Conservation (phyloP, 2,329 filamentous ascomycete species). For the Ophiostoma sp. region DNA sequence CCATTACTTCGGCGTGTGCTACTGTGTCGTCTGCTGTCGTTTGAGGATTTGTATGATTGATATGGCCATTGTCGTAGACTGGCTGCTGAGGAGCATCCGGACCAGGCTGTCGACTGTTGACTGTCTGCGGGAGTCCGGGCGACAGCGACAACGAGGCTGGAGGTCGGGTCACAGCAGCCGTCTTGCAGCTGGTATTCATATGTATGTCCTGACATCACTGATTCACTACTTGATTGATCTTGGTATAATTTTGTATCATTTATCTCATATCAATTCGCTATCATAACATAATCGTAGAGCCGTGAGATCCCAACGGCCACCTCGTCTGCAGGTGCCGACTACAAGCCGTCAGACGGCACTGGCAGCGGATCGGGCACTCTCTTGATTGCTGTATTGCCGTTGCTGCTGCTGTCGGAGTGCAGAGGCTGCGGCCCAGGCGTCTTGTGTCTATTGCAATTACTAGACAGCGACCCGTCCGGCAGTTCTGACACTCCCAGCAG, state of each 20-base stretch:
- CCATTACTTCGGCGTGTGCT: no score
- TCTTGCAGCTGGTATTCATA: neutral
- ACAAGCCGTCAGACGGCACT: constrained; percentile 37
- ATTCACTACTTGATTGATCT: neutral
- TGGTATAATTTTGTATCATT: neutral
- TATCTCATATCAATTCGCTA: neutral
- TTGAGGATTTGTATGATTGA: no score
- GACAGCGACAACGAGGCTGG: neutral
- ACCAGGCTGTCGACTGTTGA: no score
- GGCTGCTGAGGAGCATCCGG: no score
- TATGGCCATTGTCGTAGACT: no score
- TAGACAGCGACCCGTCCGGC: neutral
- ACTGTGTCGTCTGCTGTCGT: no score
- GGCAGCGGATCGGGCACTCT: neutral
- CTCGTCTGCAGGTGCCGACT: constrained; percentile 40
- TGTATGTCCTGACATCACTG: neutral
- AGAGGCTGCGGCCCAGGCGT: neutral
- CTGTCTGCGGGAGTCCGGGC: no score
- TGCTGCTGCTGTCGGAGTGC: neutral
- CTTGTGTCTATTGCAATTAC: neutral
- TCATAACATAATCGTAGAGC: neutral
- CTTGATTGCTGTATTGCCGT: neutral
- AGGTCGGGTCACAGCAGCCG: neutral
- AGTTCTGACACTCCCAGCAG: no score
- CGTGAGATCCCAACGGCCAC: constrained; percentile 44